A percentile compares a stretch with the other conserved stretches of the same genome.
Conservation (phyloP, 1,284 basidiomycete species). For the Phenoliferia sp. region DNA sequence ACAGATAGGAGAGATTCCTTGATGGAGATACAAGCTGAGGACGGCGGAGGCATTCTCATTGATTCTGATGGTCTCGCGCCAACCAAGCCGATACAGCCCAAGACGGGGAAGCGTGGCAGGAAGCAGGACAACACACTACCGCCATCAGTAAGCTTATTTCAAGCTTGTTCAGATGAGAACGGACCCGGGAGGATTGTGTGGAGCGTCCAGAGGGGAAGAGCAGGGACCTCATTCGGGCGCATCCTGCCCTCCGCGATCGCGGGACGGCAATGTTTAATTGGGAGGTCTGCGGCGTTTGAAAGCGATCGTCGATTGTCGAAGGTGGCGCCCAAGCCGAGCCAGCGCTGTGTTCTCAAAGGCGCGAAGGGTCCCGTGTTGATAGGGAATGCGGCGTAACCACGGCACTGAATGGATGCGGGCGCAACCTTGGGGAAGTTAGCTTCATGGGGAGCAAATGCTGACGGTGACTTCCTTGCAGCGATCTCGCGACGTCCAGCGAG, state of each 20-base stretch:
- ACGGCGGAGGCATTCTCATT: neutral
- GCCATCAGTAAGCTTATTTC: conserved; percentile 2
- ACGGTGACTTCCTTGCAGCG: conserved; percentile 43
- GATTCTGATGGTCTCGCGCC: neutral
- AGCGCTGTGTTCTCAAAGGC: too few species aligned
- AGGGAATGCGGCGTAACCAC: too few species aligned
- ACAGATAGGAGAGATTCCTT: too few species aligned
- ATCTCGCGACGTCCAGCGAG: conserved; percentile 84
- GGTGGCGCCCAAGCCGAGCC: too few species aligned
- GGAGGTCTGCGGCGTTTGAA: too few species aligned
- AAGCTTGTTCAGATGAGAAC: neutral
- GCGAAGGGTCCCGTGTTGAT: too few species aligned
- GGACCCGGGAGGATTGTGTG: neutral
- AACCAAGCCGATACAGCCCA: neutral
- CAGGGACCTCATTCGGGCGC: too few species aligned
- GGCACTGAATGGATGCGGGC: neutral
- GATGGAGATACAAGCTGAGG: neutral
- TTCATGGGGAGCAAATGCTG: neutral
- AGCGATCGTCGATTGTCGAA: too few species aligned
- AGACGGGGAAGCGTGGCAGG: conserved; percentile 4
- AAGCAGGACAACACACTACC: conserved; percentile 15
- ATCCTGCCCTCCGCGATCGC: too few species aligned
- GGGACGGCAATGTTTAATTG: too few species aligned
- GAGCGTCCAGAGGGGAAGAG: neutral
- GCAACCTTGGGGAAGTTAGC: neutral